Percentiles rank a stretch among this genome's conserved stretches.
Evolutionary conservation across 2,329 filamentous ascomycete genomes (phyloP).

Genomic region (Davidsoniella eucalypti): DNA sequence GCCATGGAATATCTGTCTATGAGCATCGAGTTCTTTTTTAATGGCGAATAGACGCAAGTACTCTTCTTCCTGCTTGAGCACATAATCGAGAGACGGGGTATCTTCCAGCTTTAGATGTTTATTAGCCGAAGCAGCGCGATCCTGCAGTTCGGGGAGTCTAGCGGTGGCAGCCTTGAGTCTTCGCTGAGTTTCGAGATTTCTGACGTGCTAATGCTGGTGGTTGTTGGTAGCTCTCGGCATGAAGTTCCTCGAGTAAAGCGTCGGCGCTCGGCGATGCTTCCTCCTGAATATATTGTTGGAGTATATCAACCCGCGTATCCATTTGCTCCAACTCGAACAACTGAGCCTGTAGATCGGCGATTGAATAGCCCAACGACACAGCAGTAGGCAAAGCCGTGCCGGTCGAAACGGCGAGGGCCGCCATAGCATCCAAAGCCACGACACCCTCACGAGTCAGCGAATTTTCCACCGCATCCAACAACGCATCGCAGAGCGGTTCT

Average conservation of each 20-base stretch:
- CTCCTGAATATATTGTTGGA: slow-evolving; percentile 38
- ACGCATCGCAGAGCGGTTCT: slow-evolving; percentile 17
- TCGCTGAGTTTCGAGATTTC: slow-evolving; percentile 59
- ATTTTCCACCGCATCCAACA: slow-evolving; percentile 38
- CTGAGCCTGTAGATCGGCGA: slow-evolving; percentile 39
- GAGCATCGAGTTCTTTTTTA: slow-evolving; percentile 43
- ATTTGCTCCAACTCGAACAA: slow-evolving; percentile 39
- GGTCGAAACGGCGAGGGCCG: slow-evolving; percentile 32
- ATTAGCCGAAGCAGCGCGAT: slow-evolving; percentile 2
- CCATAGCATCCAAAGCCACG: slow-evolving; percentile 40
- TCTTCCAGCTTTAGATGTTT: not conserved
- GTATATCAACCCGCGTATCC: slow-evolving; percentile 32
- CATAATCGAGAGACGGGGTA: slow-evolving; percentile 1
- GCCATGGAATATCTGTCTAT: slow-evolving; percentile 50
- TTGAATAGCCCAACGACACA: slow-evolving; percentile 31
- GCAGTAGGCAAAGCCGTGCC: slow-evolving; percentile 32
- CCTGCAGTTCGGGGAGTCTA: slow-evolving; percentile 48
- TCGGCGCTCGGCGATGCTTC: slow-evolving; percentile 28
- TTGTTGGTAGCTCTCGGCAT: slow-evolving; percentile 32
- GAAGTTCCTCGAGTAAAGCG: slow-evolving; percentile 26
- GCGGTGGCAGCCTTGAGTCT: slow-evolving; percentile 48
- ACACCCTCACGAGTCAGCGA: slow-evolving; percentile 38
- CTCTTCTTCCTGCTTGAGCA: slow-evolving; percentile 3
- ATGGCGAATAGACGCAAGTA: slow-evolving; percentile 33
- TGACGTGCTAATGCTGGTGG: slow-evolving; percentile 44